Base-by-base conservation (phyloP, 2,329 filamentous ascomycete species). In the Verticillium klebahnii region DNA sequence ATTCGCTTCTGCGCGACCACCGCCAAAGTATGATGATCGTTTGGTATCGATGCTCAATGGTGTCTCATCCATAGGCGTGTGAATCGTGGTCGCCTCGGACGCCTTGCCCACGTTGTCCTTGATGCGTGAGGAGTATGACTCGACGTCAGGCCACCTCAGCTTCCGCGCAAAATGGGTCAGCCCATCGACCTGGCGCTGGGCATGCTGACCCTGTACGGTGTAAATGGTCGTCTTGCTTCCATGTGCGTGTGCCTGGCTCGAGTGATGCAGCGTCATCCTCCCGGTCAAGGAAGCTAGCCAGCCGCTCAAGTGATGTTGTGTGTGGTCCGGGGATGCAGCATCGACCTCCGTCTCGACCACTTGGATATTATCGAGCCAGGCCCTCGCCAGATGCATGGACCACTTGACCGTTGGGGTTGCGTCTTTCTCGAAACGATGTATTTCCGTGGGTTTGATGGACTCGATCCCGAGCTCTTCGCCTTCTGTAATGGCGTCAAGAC, bases 321-420 rank as follows among this genome's bases (percentile, higher is more conserved):
- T 61, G 37, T 63, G 62, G 8, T 37, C 40, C 37, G 70, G 61
- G 63, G 67, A 32, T 63, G 64, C 23, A 66, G 69, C 36, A 60
- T 66, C 61, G 14, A 66, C 50, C 54, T 66, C 64, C n/a, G 58
- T 61, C 45, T 66, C 82, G 59, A 81, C 78, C 29, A 90, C 77
- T 9, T 82, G 80, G 34, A 90, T 87, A 63, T 90, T 89, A 64
- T 89, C 85, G n/a, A 90, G 78, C 87, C 87, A 90, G 54, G 81
- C 80, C 31, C 86, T 79, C 17, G 87, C 87, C 36, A 90, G 77
- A 50, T 89, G 77, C 45, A 90, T 74, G 4, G 87, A 89, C 87
- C 87, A 90, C 68, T 84, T 87, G 23, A 89, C 85, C n/a, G 84
- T 82, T 14, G 77, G 71, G 29, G 82, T 88, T 31, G 86, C 85